Evolutionary conservation across 768 basidiomycete genomes (phyloP).

Genomic region (Macrocybe gigantea): DNA sequence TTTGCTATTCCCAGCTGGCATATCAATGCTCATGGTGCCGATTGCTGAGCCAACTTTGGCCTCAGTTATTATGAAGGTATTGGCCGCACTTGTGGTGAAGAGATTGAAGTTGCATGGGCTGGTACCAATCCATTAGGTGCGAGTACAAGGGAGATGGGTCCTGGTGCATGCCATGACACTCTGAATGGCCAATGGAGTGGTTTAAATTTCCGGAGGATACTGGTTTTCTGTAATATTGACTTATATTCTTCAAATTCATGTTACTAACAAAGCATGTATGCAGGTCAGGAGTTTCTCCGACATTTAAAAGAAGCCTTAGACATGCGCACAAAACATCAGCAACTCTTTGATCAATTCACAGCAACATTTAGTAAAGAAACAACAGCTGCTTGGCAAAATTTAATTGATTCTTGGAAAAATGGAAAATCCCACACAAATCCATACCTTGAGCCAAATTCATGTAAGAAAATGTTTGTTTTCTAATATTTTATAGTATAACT

Average conservation of each 20-base stretch:
- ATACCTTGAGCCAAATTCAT: not conserved
- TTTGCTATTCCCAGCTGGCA: slow-evolving; percentile 31
- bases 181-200: slow-evolving; percentile 31
- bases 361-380: too few relatives aligned
- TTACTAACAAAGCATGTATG: not conserved
- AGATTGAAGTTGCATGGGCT: slow-evolving; percentile 30
- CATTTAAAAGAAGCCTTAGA: not conserved
- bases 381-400: too few relatives aligned
- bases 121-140: slow-evolving; percentile 21
- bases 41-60: slow-evolving; percentile 22
- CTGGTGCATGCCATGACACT: slow-evolving; percentile 22
- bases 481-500: not conserved
- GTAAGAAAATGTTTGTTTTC: not conserved
- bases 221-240: slow-evolving; percentile 17
- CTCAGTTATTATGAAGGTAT: slow-evolving; percentile 21
- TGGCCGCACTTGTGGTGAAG: slow-evolving; percentile 24
- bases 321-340: not conserved
- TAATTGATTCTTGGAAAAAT: not conserved
- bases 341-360: too few relatives aligned
- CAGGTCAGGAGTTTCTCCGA: not conserved
- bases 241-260: not conserved
- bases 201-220: slow-evolving; percentile 26
- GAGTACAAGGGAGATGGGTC: slow-evolving; percentile 31
- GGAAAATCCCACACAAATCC: not conserved
- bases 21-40: slow-evolving; percentile 21